Percentiles rank a stretch among this genome's conserved stretches.
Conservation (phyloP, 768 basidiomycete genomes). For the Tricholoma hemisulphureum region DNA sequence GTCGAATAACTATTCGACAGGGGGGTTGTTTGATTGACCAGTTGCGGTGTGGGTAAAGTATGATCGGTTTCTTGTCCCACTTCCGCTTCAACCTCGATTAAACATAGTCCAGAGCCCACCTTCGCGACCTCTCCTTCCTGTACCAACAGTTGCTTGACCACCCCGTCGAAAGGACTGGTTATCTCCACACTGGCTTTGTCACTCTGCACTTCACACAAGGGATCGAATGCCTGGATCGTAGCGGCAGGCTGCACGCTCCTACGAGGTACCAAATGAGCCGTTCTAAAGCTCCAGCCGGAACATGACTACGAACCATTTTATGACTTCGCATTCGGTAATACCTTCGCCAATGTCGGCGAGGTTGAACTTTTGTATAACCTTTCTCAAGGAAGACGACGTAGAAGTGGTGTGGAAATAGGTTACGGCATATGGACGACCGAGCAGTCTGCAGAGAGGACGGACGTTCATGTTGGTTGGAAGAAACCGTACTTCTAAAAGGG, state of each 20-base stretch:
- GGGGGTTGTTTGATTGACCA: background rate
- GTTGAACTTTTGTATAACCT: slow-evolving; percentile 59
- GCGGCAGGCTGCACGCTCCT: slow-evolving; percentile 64
- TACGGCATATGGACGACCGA: slow-evolving; percentile 25
- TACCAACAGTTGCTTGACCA: slow-evolving; percentile 69
- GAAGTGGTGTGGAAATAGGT: slow-evolving; percentile 35
- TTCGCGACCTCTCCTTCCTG: slow-evolving; percentile 82
- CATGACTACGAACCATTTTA: slow-evolving; percentile 65
- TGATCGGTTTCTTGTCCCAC: slow-evolving; percentile 13
- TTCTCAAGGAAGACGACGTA: slow-evolving; percentile 29
- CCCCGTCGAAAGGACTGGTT: slow-evolving; percentile 80
- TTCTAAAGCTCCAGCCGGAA: slow-evolving; percentile 26
- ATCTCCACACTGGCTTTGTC: slow-evolving; percentile 93
- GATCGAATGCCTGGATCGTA: slow-evolving; percentile 62
- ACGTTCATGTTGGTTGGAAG: slow-evolving; percentile 30
- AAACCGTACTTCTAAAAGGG: too few species aligned
- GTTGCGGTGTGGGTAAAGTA: slow-evolving; percentile 8
- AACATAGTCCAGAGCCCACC: slow-evolving; percentile 74
- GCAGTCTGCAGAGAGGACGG: slow-evolving; percentile 32
- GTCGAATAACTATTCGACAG: background rate
- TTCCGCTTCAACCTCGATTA: slow-evolving; percentile 79
- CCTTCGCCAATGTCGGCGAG: slow-evolving; percentile 89
- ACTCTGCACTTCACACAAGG: slow-evolving; percentile 81
- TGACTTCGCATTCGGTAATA: slow-evolving; percentile 87
- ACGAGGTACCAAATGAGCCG: background rate